A percentile compares a stretch with the other conserved stretches of the same genome.
Evolutionary conservation across 2,329 filamentous ascomycete genomes (phyloP).

Genomic region (Pseudogymnoascus destructans): DNA sequence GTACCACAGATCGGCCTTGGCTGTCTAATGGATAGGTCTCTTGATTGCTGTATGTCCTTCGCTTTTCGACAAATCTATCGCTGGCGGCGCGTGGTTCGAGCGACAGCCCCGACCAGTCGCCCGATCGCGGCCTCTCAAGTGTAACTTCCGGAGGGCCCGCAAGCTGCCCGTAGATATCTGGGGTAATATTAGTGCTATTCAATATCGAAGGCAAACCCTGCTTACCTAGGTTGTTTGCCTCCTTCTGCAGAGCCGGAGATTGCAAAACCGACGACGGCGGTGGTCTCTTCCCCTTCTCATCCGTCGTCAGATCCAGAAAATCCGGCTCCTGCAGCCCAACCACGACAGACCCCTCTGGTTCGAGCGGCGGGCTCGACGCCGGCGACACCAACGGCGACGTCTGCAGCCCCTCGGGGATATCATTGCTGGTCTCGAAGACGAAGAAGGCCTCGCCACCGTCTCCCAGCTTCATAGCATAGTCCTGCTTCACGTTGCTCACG

Average conservation of each 20-base stretch:
- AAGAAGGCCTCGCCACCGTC: conserved; percentile 98
- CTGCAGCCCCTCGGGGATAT: conserved; percentile 84
- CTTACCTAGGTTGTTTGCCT: conserved; percentile 23
- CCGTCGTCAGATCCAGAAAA: conserved; percentile 45
- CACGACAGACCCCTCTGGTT: conserved; percentile 32
- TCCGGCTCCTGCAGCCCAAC: conserved; percentile 53
- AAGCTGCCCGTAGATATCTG: conserved; percentile 34
- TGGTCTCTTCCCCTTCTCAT: conserved; percentile 31
- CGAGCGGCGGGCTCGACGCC: conserved; percentile 65
- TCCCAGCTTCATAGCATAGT: conserved; percentile 96
- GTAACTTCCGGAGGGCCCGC: conserved; percentile 40
- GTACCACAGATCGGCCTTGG: conserved; percentile 29
- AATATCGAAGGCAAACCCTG: not conserved
- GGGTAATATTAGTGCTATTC: conserved; percentile 14
- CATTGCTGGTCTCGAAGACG: conserved; percentile 88
- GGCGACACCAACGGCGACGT: conserved; percentile 91
- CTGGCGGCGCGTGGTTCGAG: conserved; percentile 34
- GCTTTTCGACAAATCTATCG: conserved; percentile 38
- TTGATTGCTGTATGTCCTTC: conserved; percentile 15
- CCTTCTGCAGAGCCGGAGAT: conserved; percentile 25
- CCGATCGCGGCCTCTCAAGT: conserved; percentile 34
- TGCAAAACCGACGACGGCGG: conserved; percentile 33
- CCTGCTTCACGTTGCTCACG: conserved; percentile 83
- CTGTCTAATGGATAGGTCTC: conserved; percentile 25
- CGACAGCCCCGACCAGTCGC: conserved; percentile 36